Evolutionary conservation across 495 filamentous ascomycete genomes (phyloP).

Genomic region (Trichoderma asperelloides): DNA sequence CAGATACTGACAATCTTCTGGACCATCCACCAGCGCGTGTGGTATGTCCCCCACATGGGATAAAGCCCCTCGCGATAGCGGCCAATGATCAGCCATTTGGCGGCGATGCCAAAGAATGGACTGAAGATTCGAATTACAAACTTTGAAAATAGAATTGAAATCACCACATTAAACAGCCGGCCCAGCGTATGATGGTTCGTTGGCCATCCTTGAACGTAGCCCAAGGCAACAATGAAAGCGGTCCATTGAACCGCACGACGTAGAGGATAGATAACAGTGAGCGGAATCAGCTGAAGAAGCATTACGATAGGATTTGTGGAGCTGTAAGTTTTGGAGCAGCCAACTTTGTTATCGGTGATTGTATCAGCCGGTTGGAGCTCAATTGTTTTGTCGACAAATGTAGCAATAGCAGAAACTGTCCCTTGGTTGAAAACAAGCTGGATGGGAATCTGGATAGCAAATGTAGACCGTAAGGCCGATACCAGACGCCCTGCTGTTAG

Average conservation of each 20-base stretch:
- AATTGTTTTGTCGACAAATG: conserved; percentile 17
- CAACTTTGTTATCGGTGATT: background rate
- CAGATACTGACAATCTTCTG: conserved; percentile 33
- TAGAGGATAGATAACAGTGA: conserved; percentile 27
- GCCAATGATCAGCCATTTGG: conserved; percentile 39
- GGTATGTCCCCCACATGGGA: conserved; percentile 41
- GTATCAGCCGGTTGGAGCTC: background rate
- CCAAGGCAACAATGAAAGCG: conserved; percentile 26
- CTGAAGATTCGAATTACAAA: conserved; percentile 18
- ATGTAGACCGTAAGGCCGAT: conserved; percentile 29
- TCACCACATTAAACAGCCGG: conserved; percentile 27
- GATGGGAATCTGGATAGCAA: conserved; percentile 27
- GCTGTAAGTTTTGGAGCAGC: conserved; percentile 23
- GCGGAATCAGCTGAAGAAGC: conserved; percentile 30
- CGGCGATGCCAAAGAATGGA: conserved; percentile 28
- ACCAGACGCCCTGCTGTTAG: conserved; percentile 33
- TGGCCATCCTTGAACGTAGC: conserved; percentile 17
- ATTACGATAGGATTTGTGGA: conserved; percentile 30
- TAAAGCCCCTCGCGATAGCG: conserved; percentile 33
- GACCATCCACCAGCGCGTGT: conserved; percentile 41
- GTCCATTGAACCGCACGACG: conserved; percentile 33
- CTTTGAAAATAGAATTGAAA: conserved; percentile 24
- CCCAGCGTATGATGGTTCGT: conserved; percentile 20
- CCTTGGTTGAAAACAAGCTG: conserved; percentile 31
- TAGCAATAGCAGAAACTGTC: conserved; percentile 21